These are phyloP conservation scores for Didymella pinodella DNA, from an alignment of 2,329 filamentous ascomycete genomes.

Conservation along the genomic window DNA sequence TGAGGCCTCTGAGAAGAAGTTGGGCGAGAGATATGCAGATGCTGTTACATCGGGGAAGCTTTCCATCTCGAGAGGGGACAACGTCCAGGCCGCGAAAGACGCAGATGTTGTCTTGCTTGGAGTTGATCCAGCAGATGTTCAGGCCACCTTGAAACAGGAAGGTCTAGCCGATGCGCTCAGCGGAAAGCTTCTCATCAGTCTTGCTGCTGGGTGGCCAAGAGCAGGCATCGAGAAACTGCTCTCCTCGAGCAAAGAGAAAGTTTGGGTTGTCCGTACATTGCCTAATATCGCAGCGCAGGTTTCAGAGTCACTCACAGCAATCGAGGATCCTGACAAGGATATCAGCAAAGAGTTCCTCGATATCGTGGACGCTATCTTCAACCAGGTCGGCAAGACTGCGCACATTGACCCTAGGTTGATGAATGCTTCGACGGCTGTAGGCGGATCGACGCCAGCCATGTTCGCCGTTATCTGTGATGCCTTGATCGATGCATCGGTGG, in stretches of 20 bases:
- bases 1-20: conserved; percentile 45
- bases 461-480: conserved; percentile 45
- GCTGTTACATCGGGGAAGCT: conserved; percentile 39
- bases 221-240: conserved; percentile 52
- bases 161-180: conserved; percentile 52
- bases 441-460: conserved; percentile 45
- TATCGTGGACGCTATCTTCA: conserved; percentile 35
- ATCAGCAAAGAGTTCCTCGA: conserved; percentile 28
- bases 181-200: conserved; percentile 60
- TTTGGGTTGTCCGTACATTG: conserved; percentile 52
- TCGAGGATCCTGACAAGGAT: conserved; percentile 33
- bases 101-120: conserved; percentile 58
- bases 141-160: conserved; percentile 48
- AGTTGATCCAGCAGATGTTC: conserved; percentile 58
- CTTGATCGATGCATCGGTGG: conserved; percentile 43
- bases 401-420: conserved; percentile 35
- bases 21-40: conserved; percentile 45
- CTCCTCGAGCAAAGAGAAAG: conserved; percentile 11
- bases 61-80: conserved; percentile 48
- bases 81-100: conserved; percentile 45
- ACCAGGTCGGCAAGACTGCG: conserved; percentile 33
- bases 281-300: conserved; percentile 58
- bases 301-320: conserved; percentile 53
- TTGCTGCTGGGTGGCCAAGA: conserved; percentile 60
- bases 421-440: conserved; percentile 41